phyloP scores from a whole-genome alignment of 352 stramenopile species.

The Albugo laibachii region DNA sequence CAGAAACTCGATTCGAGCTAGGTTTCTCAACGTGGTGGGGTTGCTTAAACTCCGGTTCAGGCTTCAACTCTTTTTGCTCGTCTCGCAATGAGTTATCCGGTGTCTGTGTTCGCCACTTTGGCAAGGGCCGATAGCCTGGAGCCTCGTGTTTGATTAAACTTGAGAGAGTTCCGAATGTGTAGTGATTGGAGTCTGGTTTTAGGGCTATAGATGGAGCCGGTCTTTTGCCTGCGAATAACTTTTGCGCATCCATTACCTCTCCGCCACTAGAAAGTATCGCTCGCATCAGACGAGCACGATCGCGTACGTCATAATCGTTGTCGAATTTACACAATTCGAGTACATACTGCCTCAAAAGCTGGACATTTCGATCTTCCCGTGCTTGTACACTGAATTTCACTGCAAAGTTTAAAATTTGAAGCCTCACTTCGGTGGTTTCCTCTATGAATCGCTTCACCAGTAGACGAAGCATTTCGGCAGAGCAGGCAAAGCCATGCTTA shows the following conservation, averaged over 20 bases:
- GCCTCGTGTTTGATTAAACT: slow-evolving; percentile 73
- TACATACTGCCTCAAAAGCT: slow-evolving; percentile 76
- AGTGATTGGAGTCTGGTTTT: slow-evolving; percentile 54
- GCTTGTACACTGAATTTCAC: slow-evolving; percentile 77
- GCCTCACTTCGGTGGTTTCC: slow-evolving; percentile 73
- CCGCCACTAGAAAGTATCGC: slow-evolving; percentile 36
- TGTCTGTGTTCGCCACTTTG: slow-evolving; percentile 46
- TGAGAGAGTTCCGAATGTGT: slow-evolving; percentile 75
- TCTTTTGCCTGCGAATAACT: slow-evolving; percentile 64
- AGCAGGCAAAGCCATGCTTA: neutral
- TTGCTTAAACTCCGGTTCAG: too few species aligned
- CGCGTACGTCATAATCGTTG: slow-evolving; percentile 82
- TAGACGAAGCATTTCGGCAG: slow-evolving; percentile 69
- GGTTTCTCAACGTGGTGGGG: too few species aligned
- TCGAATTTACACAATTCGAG: slow-evolving; percentile 88
- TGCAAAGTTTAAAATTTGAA: slow-evolving; percentile 83
- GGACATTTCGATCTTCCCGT: slow-evolving; percentile 47
- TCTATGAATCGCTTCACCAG: slow-evolving; percentile 76
- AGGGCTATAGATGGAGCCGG: slow-evolving; percentile 52
- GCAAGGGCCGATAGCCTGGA: slow-evolving; percentile 56
- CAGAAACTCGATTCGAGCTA: too few species aligned
- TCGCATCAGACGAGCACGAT: slow-evolving; percentile 78
- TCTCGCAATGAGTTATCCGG: slow-evolving; percentile 59
- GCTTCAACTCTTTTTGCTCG: slow-evolving; percentile 18
- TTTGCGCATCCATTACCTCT: slow-evolving; percentile 37